Percentiles rank a stretch among this genome's conserved stretches.
Conservation (phyloP, 139 green algal genomes). For the Chlamydomonas sp. region DNA sequence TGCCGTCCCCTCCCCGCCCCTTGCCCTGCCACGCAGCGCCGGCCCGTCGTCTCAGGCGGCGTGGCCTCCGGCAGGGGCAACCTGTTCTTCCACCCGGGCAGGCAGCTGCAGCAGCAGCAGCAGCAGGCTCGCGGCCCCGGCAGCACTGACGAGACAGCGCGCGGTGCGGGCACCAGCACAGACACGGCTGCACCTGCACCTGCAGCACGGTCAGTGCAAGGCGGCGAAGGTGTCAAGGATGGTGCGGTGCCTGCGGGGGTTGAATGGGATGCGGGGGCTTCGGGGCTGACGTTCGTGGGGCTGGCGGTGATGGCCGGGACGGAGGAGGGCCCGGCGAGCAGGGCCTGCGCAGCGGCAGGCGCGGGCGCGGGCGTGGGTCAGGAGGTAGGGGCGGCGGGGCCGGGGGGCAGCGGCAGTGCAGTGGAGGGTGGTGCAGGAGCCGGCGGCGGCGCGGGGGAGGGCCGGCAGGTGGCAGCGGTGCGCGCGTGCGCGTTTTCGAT, state of each 20-base stretch:
- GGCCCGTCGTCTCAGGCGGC: slow-evolving; percentile 14
- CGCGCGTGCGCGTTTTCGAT: slow-evolving; percentile 4
- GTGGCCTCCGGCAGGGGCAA: slow-evolving; percentile 13
- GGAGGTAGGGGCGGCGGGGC: background rate
- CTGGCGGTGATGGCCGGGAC: background rate
- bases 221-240: too few species aligned
- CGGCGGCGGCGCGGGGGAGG: background rate
- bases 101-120: background rate
- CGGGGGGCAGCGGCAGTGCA: background rate
- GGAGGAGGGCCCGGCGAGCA: background rate
- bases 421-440: background rate
- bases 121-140: background rate
- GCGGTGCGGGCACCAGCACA: too few species aligned
- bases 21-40: background rate
- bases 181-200: too few species aligned
- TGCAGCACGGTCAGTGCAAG: too few species aligned
- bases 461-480: background rate
- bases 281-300: slow-evolving; percentile 8
- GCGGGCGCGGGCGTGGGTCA: background rate
- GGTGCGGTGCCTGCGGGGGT: too few species aligned
- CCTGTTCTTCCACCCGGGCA: slow-evolving; percentile 33
- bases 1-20: background rate
- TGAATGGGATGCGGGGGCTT: background rate
- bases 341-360: background rate
- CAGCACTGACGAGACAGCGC: background rate